Percentiles rank a stretch among this genome's conserved stretches.
Conservation (phyloP, 2,329 filamentous ascomycete species). For the Neopestalotiopsis sp. region DNA sequence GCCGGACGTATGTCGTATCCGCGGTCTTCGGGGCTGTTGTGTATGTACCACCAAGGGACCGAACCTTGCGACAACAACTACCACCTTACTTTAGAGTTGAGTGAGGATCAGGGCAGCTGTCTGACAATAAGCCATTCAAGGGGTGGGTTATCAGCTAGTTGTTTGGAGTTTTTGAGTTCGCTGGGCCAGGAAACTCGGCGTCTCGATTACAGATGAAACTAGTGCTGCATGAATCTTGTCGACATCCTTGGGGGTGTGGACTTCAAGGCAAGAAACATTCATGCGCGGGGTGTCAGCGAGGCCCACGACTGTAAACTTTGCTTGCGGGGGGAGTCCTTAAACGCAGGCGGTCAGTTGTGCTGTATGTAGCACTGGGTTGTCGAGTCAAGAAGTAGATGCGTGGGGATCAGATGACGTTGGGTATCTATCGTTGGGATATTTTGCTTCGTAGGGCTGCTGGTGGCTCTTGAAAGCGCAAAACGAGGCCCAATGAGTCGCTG, state of each 20-base stretch:
- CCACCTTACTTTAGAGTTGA: not conserved
- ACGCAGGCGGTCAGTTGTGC: not conserved
- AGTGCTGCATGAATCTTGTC: conserved; percentile 7
- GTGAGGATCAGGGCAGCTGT: not conserved
- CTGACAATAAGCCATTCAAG: not conserved
- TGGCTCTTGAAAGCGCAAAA: not conserved
- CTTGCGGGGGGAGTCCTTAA: not conserved
- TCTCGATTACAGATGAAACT: conserved; percentile 9
- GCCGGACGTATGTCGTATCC: not conserved
- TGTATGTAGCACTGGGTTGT: not conserved
- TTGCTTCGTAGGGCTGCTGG: conserved; percentile 1
- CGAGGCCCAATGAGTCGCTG: not conserved
- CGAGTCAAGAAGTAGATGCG: not conserved
- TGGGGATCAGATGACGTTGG: conserved; percentile 1
- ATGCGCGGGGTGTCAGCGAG: conserved; percentile 2
- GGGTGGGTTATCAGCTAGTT: not conserved
- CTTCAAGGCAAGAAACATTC: conserved; percentile 10
- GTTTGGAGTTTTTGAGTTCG: conserved; percentile 5
- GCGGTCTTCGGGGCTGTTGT: not conserved
- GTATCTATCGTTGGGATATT: not conserved
- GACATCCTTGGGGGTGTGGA: not conserved
- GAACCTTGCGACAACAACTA: not conserved
- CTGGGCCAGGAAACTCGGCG: not conserved
- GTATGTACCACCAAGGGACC: not conserved
- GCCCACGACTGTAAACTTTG: conserved; percentile 9